phyloP scores from a whole-genome alignment of 2,329 filamentous ascomycete species.

The Penicillium sp. region DNA sequence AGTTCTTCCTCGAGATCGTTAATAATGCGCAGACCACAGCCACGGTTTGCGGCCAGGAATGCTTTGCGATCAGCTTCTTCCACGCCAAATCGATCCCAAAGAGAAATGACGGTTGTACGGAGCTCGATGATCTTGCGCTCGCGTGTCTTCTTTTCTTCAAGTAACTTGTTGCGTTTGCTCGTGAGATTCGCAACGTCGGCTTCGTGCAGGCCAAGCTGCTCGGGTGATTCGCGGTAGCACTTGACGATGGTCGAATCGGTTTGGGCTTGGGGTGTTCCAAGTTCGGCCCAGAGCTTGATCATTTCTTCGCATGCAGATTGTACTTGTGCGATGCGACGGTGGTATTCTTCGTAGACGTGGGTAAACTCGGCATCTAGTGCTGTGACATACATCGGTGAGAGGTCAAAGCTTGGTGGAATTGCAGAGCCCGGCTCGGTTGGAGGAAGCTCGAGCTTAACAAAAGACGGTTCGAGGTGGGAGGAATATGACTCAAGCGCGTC shows the following conservation, averaged over 20 bases:
- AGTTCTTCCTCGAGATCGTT: constrained; percentile 97
- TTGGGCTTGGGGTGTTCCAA: constrained; percentile 90
- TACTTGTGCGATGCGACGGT: constrained; percentile 74
- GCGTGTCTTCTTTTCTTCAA: constrained; percentile 84
- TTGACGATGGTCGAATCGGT: constrained; percentile 87
- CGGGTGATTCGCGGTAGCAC: constrained; percentile 84
- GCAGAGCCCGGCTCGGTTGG: constrained; percentile 76
- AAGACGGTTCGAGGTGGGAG: constrained; percentile 87
- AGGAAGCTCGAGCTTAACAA: constrained; percentile 81
- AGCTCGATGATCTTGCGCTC: constrained; percentile 79
- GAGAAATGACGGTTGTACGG: constrained; percentile 72
- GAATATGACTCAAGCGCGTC: constrained; percentile 95
- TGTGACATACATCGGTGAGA: constrained; percentile 86
- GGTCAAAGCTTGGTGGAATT: constrained; percentile 80
- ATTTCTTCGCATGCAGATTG: constrained; percentile 77
- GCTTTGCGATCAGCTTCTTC: constrained; percentile 80
- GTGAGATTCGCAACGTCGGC: constrained; percentile 77
- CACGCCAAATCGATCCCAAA: constrained; percentile 87
- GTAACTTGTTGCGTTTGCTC: constrained; percentile 74
- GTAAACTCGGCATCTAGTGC: constrained; percentile 89
- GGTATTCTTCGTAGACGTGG: constrained; percentile 95
- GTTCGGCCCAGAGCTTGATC: constrained; percentile 92
- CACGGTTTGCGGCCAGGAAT: constrained; percentile 84
- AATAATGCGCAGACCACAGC: constrained; percentile 86
- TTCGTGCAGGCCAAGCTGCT: constrained; percentile 89